Percentiles rank a stretch among this genome's conserved stretches.
phyloP scores from a whole-genome alignment of 169 alveolate genomes.

The Miamiensis avidus region DNA sequence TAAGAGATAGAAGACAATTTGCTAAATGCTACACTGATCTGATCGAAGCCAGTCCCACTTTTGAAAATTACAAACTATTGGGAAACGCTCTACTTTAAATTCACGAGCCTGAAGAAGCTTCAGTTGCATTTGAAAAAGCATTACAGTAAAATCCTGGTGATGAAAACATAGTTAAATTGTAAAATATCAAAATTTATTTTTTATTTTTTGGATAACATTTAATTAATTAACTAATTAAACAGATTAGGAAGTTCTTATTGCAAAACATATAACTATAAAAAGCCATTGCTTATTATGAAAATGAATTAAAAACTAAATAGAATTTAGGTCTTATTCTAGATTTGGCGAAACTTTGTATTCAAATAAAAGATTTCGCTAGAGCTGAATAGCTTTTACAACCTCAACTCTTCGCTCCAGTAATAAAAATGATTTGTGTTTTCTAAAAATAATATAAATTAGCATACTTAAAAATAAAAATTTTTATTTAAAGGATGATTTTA shows the following conservation, averaged over 20 bases:
- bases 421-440: too few species aligned
- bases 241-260: conserved; percentile 84
- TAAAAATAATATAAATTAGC: too few species aligned
- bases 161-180: conserved; percentile 62
- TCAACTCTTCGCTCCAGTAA: conserved; percentile 12
- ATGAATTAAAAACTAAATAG: conserved; percentile 64
- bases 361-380: conserved; percentile 71
- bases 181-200: too few species aligned
- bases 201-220: too few species aligned
- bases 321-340: conserved; percentile 73
- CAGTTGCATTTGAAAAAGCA: conserved; percentile 85
- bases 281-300: conserved; percentile 86
- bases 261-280: conserved; percentile 88
- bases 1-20: conserved; percentile 86
- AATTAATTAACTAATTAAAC: too few species aligned
- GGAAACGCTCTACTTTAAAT: conserved; percentile 90
- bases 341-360: conserved; percentile 71
- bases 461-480: too few species aligned
- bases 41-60: conserved; percentile 71
- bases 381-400: conserved; percentile 60
- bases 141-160: conserved; percentile 68
- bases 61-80: conserved; percentile 77
- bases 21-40: conserved; percentile 85
- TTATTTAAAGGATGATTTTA: conserved; percentile 27
- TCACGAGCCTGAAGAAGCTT: conserved; percentile 90